Base-by-base conservation (phyloP, 371 early-diverging fungal species). In the Zancudomyces culisetae region DNA sequence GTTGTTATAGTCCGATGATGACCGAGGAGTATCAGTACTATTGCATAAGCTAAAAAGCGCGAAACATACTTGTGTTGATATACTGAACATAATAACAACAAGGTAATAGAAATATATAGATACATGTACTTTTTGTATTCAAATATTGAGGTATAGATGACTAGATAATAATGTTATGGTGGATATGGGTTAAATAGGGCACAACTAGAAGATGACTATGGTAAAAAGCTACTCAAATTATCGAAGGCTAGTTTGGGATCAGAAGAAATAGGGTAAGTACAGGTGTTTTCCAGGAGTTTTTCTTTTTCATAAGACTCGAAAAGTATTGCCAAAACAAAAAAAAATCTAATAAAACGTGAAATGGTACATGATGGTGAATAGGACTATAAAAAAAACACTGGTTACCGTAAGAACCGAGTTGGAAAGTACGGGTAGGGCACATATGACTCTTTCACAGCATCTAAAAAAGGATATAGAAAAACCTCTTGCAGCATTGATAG, bases 221-320 rank as follows among this genome's bases (percentile, higher is more conserved):
- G 84, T 28, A 83, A 81, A 59, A 76, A 80, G 51, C 56, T 92
- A 49, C 53, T 74, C 41, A 89, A 87, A 60, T 71, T 87, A 22
- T 70, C 87, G 12, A 85, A 83, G 52, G 58, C 70, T 1, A 80
- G 79, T 27, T 70, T 83, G 24, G 83, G 90, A 0, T 77, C 75
- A 49, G 91, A 92, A 55, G 95, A 94, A 56, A 75, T 76, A n/a
- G 90, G 90, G 82, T 85, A 70, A n/a, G n/a, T n/a, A n/a, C n/a
- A n/a, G n/a, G n/a, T n/a, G n/a, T n/a, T n/a, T n/a, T n/a, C n/a
- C n/a, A n/a, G n/a, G n/a, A n/a, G n/a, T n/a, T n/a, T n/a, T n/a
- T n/a, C n/a, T n/a, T n/a, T n/a, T n/a, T n/a, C n/a, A n/a, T n/a
- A n/a, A n/a, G n/a, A n/a, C n/a, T n/a, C n/a, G n/a, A n/a, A n/a